Evolutionary conservation across 345 rosid genomes (phyloP), one percentile per base, ranked within the genome.

Genomic region (Brassica carinata): DNA sequence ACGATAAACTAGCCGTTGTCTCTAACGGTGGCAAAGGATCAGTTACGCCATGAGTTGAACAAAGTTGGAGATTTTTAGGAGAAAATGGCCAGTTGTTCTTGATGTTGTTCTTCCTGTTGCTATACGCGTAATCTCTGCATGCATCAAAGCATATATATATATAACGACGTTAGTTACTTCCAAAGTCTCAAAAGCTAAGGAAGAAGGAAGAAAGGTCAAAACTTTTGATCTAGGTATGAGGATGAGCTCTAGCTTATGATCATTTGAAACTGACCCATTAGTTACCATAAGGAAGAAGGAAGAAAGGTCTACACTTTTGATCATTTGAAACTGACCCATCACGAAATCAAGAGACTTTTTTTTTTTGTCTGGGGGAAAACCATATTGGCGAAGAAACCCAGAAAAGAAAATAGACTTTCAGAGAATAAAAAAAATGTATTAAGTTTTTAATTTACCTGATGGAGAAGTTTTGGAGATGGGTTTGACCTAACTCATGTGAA

Each of bases 31-130:
- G 98, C 72, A 96, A 86, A 18, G 90, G 90, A 76, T 90, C 92
- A 73, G 87, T 90, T 87, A 93, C 86, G 71, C 99, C 99, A 90
- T 96, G 95, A 74, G 87, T 87, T 84, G 90, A 77, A 65, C 92
- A 93, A 90, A 93, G 91, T 53, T 90, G 90, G 83, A 96, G 84
- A 69, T 84, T 90, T 69, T 89, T 87, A 62, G 38, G 5, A 10
- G 99, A 96, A 81, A 96, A 93, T 26, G 99, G 99, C 99, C 99
- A 96, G 71, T 84, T 96, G 73, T 87, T 87, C 82, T 87, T 84
- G 87, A 96, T 87, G 84, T 91, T 92, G 73, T 87, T 90, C 86
- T 87, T 88, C 79, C 99, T 77, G 77, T 90, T 81, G 62, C 85
- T 73, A 68, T 77, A 88, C 69, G 93, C 98, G 94, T 93, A 93